Base-by-base conservation (phyloP, 116 monocot species). In the Cymodocea nodosa region DNA sequence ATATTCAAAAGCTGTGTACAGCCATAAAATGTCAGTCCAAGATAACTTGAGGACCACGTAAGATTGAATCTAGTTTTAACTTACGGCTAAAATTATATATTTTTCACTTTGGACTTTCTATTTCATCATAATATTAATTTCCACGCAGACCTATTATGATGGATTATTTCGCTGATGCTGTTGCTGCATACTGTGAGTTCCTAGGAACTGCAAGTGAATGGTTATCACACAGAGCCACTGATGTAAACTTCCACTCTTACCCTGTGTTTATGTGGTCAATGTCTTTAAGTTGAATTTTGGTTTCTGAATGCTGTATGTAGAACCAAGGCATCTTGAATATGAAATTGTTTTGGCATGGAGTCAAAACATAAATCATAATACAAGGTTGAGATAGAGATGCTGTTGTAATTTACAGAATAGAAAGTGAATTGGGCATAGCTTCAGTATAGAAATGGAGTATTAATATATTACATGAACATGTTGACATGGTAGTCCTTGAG, bases 121-220 rank as follows among this genome's bases (percentile, higher is more conserved):
- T 22, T 15, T 48, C 36, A 17, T 55, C 17, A 39, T 56, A 58
- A 65, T 17, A 60, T 22, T 58, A 58, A 30, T 68, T 71, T 67
- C 16, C 44, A 35, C 73, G 71, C 85, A 90, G 88, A 70, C 67
- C 74, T 39, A 62, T 55, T n/a, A 55, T 67, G 56, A 53, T 51
- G 34, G 58, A 77, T 62, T 74, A 83, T 64, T 48, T 74, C 7
- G 18, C 13, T 23, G 56, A 65, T 48, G 70, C 79, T 37, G 65
- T 79, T 64, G 64, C 71, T 57, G 72, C 82, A 36, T 88, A 97
- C 73, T 50, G 70, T 74, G 74, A 78, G 30, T 97, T 97, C 74
- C 65, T 97, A 60, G 72, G 71, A 78, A 70, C 70, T 71, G 81
- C 90, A 50, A 97, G 91, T 80, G 80, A 85, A 66, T 87, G 85